Evolutionary conservation across 2,329 filamentous ascomycete genomes (phyloP), one percentile per base, ranked within the genome.

Genomic region (Penicillium olsonii): DNA sequence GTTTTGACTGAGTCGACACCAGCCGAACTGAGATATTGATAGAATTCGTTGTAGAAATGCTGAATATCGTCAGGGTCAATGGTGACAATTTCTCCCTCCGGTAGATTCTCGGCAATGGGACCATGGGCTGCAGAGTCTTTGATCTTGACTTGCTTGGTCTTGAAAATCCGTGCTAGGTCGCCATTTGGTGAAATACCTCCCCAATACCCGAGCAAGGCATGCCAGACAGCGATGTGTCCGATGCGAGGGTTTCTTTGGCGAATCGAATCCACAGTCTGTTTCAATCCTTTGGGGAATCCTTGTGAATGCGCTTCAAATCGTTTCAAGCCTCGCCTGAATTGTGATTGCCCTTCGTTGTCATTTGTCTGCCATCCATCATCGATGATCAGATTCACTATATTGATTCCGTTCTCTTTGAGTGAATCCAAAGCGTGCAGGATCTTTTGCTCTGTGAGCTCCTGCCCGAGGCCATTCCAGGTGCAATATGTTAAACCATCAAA

Each of bases 341-440:
- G 79, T 1, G 69, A 75, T 12, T 77, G 70, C 4, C 77, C 80
- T 54, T 79, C 74, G 22, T 76, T 75, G 20, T 85, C 81, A 6
- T 95, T 79, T 8, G 87, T 83, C 69, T 96, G 92, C 94, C 94
- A 99, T 61, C 95, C 95, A 66, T 99, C 94, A 61, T 99, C 94
- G 54, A 99, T 95, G 53, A 97, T 96, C 2, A 99, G 78, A 62
- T 85, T 95, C 0, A 84, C 86, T 38, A 97, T 80, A 35, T 87
- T 84, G 63, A 99, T 89, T 1, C 85, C 81, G 48, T 88, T 80
- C 24, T 84, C 76, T 4, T 85, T 80, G 10, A 99, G 75, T 1
- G 81, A 78, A 50, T 90, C 83, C 1, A 97, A 75, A 1, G 92
- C 90, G 34, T 84, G 70, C 11, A 91, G 76, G 12, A 99, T 82